phyloP scores from a whole-genome alignment of 1,139 yeast species.

The Meyerozyma athensensis region DNA sequence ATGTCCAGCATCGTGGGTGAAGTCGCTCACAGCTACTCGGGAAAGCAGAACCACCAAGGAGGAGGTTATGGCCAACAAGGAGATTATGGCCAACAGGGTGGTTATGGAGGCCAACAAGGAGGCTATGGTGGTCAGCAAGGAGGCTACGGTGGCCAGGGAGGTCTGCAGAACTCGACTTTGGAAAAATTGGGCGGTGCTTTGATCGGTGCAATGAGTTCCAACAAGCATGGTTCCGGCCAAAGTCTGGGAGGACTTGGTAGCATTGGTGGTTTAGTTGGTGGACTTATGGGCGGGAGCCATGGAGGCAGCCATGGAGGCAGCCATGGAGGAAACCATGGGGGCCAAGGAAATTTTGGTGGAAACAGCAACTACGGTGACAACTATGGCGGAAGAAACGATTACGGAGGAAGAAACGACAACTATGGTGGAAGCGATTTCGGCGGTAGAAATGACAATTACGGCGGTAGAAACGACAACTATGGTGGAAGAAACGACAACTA shows the following conservation, averaged over 20 bases:
- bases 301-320: neutral
- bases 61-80: conserved; percentile 28
- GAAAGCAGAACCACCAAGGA: conserved; percentile 26
- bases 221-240: conserved; percentile 42
- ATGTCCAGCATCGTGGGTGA: conserved; percentile 55
- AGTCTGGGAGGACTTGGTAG: neutral
- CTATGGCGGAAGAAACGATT: neutral
- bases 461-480: conserved; percentile 1
- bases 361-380: conserved; percentile 1
- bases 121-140: conserved; percentile 28
- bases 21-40: conserved; percentile 47
- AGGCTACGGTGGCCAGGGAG: conserved; percentile 18
- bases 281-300: neutral
- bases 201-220: conserved; percentile 57
- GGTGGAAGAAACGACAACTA: conserved; percentile 2
- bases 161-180: conserved; percentile 36
- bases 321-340: neutral
- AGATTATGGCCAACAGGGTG: conserved; percentile 20
- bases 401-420: neutral
- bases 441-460: neutral
- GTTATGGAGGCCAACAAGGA: conserved; percentile 42
- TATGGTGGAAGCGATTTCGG: no score
- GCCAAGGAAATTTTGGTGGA: neutral
- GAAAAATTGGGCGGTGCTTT: conserved; percentile 57
- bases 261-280: neutral